Conservation (phyloP, 2,329 filamentous ascomycete genomes). For the Colletotrichum sp. region DNA sequence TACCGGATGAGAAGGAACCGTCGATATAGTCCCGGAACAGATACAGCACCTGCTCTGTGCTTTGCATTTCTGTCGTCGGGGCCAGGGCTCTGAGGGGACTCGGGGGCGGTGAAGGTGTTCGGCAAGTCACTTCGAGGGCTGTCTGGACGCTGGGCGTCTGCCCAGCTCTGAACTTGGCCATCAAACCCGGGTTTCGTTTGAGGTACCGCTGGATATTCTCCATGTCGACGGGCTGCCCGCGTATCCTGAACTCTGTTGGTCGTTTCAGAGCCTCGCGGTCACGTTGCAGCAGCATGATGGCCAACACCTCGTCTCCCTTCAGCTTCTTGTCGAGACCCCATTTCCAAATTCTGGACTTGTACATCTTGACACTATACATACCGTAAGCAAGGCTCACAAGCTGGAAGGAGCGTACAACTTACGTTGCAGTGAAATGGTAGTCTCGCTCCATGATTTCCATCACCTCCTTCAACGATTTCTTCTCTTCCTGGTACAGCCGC, state of each 20-base stretch:
- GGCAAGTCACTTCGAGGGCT: slow-evolving; percentile 34
- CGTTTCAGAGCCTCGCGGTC: slow-evolving; percentile 39
- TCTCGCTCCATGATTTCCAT: slow-evolving; percentile 43
- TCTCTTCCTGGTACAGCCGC: slow-evolving; percentile 44
- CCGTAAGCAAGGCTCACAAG: background rate
- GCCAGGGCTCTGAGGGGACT: slow-evolving; percentile 24
- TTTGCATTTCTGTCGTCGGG: slow-evolving; percentile 25
- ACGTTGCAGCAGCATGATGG: slow-evolving; percentile 40
- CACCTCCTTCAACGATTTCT: slow-evolving; percentile 44
- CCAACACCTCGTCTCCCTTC: slow-evolving; percentile 44
- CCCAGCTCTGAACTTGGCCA: slow-evolving; percentile 35
- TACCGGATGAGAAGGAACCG: slow-evolving; percentile 29
- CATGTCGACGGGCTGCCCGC: slow-evolving; percentile 41
- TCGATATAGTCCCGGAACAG: slow-evolving; percentile 35
- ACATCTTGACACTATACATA: slow-evolving; percentile 42
- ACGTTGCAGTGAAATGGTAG: slow-evolving; percentile 44
- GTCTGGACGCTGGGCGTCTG: slow-evolving; percentile 35
- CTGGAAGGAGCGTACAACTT: slow-evolving; percentile 22
- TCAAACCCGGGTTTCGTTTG: slow-evolving; percentile 40
- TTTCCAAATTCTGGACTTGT: slow-evolving; percentile 46
- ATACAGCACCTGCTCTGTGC: slow-evolving; percentile 30
- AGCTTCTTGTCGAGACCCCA: slow-evolving; percentile 49
- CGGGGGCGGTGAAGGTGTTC: slow-evolving; percentile 32
- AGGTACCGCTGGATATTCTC: slow-evolving; percentile 46
- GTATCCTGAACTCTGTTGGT: slow-evolving; percentile 39